Evolutionary conservation across 257 asterid genomes (phyloP).

Genomic region (Gentiana macrophylla): DNA sequence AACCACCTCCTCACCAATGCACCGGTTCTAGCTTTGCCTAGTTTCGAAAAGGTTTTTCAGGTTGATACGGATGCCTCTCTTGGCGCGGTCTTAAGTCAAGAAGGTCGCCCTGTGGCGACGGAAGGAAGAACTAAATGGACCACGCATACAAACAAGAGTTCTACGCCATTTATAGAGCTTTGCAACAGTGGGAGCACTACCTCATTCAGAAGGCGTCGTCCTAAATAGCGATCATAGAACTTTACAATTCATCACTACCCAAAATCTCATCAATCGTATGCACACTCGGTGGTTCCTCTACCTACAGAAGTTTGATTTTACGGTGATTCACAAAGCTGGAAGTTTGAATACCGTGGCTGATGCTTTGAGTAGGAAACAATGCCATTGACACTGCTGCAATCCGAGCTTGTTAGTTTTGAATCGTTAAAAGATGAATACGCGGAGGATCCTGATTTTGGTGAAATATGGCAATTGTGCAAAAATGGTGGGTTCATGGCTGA

Average conservation of each 20-base stretch:
- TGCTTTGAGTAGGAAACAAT: too few relatives aligned
- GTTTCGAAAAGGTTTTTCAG: too few relatives aligned
- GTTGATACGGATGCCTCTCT: slow-evolving; percentile 3
- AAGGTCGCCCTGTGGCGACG: background rate
- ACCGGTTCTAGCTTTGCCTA: background rate
- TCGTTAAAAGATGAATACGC: background rate
- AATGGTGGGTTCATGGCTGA: too few relatives aligned
- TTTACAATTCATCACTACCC: background rate
- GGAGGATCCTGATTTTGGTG: background rate
- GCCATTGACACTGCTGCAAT: background rate
- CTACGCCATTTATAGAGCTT: too few relatives aligned
- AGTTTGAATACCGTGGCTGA: too few relatives aligned
- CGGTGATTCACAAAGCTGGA: too few relatives aligned
- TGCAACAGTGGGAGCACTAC: slow-evolving; percentile 1
- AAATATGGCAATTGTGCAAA: too few relatives aligned
- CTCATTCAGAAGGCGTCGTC: background rate
- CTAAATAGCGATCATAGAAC: too few relatives aligned
- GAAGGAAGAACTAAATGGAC: background rate
- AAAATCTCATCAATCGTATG: too few relatives aligned
- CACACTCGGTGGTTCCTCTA: too few relatives aligned
- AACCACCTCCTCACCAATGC: background rate
- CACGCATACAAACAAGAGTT: too few relatives aligned
- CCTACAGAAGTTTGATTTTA: too few relatives aligned
- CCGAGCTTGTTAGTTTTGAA: background rate
- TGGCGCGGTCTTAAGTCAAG: background rate